Conservation (phyloP, 257 asterid genomes). For the Handroanthus guayacan region DNA sequence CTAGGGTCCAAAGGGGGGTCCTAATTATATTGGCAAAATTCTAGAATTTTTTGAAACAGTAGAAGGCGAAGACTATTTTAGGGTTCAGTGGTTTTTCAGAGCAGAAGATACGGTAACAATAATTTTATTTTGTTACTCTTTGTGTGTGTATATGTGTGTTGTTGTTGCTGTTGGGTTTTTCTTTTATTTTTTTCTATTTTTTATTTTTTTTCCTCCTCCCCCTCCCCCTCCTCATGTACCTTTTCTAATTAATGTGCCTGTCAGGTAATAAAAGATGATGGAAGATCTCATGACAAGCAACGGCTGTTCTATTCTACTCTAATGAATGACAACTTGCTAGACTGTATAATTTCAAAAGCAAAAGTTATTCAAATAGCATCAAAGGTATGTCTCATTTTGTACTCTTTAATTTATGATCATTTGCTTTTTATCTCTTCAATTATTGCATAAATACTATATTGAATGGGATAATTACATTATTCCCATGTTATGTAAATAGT, state of each 20-base stretch:
- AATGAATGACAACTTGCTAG: conserved; percentile 58
- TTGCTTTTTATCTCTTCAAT: conserved; percentile 14
- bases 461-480: not conserved
- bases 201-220: no score
- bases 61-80: conserved; percentile 55
- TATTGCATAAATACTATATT: conserved; percentile 4
- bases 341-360: conserved; percentile 56
- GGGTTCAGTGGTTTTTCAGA: conserved; percentile 63
- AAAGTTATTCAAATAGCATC: conserved; percentile 53
- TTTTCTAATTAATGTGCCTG: conserved; percentile 19
- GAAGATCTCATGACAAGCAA: conserved; percentile 52
- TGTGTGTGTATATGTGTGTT: no score
- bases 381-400: conserved; percentile 43
- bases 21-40: conserved; percentile 56
- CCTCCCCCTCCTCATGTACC: not conserved
- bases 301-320: conserved; percentile 58
- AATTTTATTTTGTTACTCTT: not conserved
- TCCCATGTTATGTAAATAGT: not conserved
- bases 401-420: conserved; percentile 5
- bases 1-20: conserved; percentile 53
- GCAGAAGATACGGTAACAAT: conserved; percentile 57
- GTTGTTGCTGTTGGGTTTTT: not conserved
- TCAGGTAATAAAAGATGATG: conserved; percentile 55
- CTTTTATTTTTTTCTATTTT: not conserved
- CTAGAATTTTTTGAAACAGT: conserved; percentile 52